Evolutionary conservation across 805 yeast genomes (phyloP), one percentile per base, ranked within the genome.

Genomic region (Yarrowia alimentaria): DNA sequence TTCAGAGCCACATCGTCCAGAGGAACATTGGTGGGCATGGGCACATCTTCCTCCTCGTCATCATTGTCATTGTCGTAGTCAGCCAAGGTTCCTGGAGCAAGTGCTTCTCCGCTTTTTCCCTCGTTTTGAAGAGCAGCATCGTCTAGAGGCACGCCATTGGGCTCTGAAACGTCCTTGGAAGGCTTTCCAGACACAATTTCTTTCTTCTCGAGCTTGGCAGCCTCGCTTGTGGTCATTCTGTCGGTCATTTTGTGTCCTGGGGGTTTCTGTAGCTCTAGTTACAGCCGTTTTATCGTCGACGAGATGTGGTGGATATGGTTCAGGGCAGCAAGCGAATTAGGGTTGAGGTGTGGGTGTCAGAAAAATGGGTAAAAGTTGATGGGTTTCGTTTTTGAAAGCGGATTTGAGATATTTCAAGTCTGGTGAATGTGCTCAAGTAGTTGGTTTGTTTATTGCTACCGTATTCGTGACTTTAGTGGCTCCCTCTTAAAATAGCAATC

Each of bases 21-120:
- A 18, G 47, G 47, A 12, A 40, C 47, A 11, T 40, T 26, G 4
- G 4, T 28, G 33, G 47, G 47, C 47, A 40, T 40, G 19, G 47
- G 47, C 12, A 40, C 47, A 7, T 40, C 47, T 25, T 40, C 47
- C 25, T 40, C 47, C 11, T 26, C 29, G 32, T 19, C 47, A 6
- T 40, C 33, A n/a, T n/a, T n/a, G 1, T 18, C 47, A n/a, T 10
- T n/a, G 11, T 28, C 47, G 33, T 40, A 40, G 14, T 40, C 6
- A 10, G 33, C 33, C 25, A 40, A 12, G 21, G 24, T 24, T 4
- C 43, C 43, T 8, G 43, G 43, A 7, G 43, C 43, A 3, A 16
- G 21, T 9, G 43, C 43, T 3, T 20, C 43, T 30, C 25, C n/a
- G 16, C 16, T 12, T 12, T 37, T 12, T 0, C 43, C 43, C 10